Evolutionary conservation across 2,329 filamentous ascomycete genomes (phyloP), one percentile per base, ranked within the genome.

Genomic region (Dactylellina cionopaga): DNA sequence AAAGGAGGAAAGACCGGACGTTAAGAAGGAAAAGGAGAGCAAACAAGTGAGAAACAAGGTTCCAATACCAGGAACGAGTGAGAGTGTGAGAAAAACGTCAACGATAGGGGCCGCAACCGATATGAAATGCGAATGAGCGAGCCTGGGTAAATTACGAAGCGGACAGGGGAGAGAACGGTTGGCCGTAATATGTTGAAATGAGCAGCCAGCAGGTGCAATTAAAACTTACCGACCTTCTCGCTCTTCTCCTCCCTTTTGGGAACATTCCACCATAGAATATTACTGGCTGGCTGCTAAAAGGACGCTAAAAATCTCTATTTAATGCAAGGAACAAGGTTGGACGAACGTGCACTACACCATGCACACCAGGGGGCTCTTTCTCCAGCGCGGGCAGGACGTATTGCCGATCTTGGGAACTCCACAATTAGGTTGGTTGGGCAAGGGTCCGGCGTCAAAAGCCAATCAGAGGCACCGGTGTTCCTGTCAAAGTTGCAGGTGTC

Each of bases 1-100:
- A 76, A 73, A 77, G 76, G 75, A 75, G 75, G 76, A 71, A 76
- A 77, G 76, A 75, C 75, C 74, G 76, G 72, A 75, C 76, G 77
- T 78, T 74, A 77, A 59, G 58, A 63, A 70, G 58, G 58, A 56
- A 70, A 65, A 66, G 62, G 56, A 29, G 27, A 33, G 51, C 33
- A 43, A 19, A 39, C 41, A 33, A 39, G 51, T 17, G 27, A 31
- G 24, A 62, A 74, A 76, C 74, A 75, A 74, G 74, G 70, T 76
- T 75, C 75, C 74, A 75, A 70, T 76, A 55, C 68, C 66, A 59
- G 71, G 52, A 56, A 51, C 51, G 33, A 64, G 55, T 58, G 52
- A 59, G 51, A 54, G 27, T 46, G 65, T 43, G 47, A 56, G 37
- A 51, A 49, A 73, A 62, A 63, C 55, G 63, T 68, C 62, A 68